A percentile compares a stretch with the other conserved stretches of the same genome.
Evolutionary conservation across 2,329 filamentous ascomycete genomes (phyloP).

Genomic region (Ophiostoma populinum): DNA sequence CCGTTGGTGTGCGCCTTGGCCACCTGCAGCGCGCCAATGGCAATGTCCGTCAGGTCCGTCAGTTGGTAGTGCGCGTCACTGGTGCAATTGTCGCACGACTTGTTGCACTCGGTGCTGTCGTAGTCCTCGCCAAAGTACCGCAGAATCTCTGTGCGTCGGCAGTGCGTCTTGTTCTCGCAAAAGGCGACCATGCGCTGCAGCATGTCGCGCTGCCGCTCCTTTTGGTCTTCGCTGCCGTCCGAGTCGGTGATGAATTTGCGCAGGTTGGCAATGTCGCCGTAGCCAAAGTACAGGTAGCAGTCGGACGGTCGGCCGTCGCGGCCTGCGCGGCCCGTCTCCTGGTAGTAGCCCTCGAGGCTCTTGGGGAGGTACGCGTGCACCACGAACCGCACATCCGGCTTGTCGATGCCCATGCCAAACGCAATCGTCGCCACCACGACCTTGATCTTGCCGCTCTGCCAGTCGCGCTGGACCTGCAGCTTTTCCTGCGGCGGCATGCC

Average conservation of each 20-base stretch:
- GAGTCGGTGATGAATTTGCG: conserved; percentile 71
- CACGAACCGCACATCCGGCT: conserved; percentile 88
- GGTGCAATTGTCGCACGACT: conserved; percentile 78
- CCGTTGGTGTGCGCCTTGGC: conserved; percentile 37
- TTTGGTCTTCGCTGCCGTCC: conserved; percentile 60
- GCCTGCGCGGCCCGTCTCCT: conserved; percentile 89
- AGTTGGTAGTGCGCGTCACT: conserved; percentile 49
- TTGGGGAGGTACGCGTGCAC: conserved; percentile 89
- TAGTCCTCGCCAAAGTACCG: conserved; percentile 91
- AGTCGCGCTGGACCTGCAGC: conserved; percentile 52
- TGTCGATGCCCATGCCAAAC: conserved; percentile 99
- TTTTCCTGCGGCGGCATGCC: conserved; percentile 53
- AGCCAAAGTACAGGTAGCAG: conserved; percentile 82
- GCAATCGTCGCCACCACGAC: conserved; percentile 97
- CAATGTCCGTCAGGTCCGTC: conserved; percentile 64
- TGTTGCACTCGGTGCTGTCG: conserved; percentile 48
- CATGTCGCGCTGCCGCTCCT: conserved; percentile 71
- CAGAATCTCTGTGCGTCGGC: conserved; percentile 72
- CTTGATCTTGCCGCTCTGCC: conserved; percentile 66
- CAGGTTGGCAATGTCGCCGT: conserved; percentile 55
- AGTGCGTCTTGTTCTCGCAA: conserved; percentile 79
- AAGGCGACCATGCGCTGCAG: conserved; percentile 69
- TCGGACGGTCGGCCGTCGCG: conserved; percentile 75
- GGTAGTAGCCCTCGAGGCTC: conserved; percentile 93
- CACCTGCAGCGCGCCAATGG: conserved; percentile 51